A percentile compares a stretch with the other conserved stretches of the same genome.
phyloP scores from a whole-genome alignment of 257 asterid species.

The Solanum rostratum region DNA sequence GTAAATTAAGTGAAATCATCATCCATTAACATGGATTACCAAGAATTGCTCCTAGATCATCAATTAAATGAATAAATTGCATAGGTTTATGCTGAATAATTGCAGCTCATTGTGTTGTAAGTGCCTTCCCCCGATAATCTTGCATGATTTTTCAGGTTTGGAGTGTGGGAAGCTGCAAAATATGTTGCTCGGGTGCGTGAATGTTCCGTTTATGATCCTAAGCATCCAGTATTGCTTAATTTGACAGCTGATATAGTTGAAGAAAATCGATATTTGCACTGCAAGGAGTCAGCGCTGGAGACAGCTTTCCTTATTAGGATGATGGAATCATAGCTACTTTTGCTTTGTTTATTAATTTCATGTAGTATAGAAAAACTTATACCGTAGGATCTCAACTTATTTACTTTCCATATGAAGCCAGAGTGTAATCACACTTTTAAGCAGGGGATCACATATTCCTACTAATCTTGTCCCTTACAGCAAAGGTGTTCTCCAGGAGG shows the following conservation, averaged over 20 bases:
- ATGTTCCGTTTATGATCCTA: constrained; percentile 58
- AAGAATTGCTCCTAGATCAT: not conserved
- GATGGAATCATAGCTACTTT: constrained; percentile 25
- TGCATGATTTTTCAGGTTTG: constrained; percentile 49
- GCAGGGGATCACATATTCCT: not conserved
- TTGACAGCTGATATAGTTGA: constrained; percentile 70
- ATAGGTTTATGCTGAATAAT: not conserved
- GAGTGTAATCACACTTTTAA: not conserved
- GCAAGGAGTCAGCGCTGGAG: constrained; percentile 83
- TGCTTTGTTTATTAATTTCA: not conserved
- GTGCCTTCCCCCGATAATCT: not conserved
- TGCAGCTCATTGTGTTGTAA: not conserved
- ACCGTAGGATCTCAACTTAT: not conserved
- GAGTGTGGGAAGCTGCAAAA: constrained; percentile 96
- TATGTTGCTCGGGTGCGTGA: constrained; percentile 87
- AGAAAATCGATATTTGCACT: constrained; percentile 69
- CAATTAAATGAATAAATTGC: not conserved
- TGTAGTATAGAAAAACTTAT: not conserved
- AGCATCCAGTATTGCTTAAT: constrained; percentile 63
- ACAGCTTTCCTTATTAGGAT: constrained; percentile 66
- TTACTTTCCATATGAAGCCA: not conserved
- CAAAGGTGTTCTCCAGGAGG: not conserved
- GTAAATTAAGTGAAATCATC: not conserved
- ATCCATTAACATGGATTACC: not conserved
- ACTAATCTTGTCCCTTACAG: not conserved